phyloP scores from a whole-genome alignment of 2,329 filamentous ascomycete species.

The Xylariales sp. region DNA sequence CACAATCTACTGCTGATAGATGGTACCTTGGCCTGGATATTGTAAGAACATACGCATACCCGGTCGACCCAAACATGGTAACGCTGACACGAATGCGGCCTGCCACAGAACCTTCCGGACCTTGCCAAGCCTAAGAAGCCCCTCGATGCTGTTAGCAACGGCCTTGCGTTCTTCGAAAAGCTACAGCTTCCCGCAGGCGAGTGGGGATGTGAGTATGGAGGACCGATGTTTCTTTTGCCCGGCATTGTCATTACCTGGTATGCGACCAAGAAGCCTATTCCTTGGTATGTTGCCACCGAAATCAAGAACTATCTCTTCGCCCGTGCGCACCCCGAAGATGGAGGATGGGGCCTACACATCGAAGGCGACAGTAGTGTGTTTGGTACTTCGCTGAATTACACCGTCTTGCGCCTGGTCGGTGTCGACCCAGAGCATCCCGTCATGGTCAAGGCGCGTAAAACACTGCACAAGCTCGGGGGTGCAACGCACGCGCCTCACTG shows the following conservation, averaged over 20 bases:
- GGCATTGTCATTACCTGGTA: slow-evolving; percentile 89
- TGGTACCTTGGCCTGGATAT: slow-evolving; percentile 84
- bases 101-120: slow-evolving; percentile 74
- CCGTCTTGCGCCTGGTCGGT: slow-evolving; percentile 81
- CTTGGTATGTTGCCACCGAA: slow-evolving; percentile 81
- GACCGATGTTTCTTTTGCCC: slow-evolving; percentile 94
- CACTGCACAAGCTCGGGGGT: slow-evolving; percentile 86
- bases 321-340: slow-evolving; percentile 84
- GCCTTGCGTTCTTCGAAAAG: slow-evolving; percentile 86
- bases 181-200: slow-evolving; percentile 90
- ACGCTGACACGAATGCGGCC: slow-evolving; percentile 28
- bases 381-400: slow-evolving; percentile 90
- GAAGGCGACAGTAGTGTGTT: slow-evolving; percentile 94
- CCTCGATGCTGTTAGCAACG: slow-evolving; percentile 83
- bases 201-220: slow-evolving; percentile 98
- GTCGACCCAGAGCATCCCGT: slow-evolving; percentile 84
- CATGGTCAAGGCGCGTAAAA: slow-evolving; percentile 85
- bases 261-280: slow-evolving; percentile 87
- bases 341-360: slow-evolving; percentile 97
- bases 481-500: slow-evolving; percentile 88
- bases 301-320: slow-evolving; percentile 94
- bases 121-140: slow-evolving; percentile 78
- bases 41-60: slow-evolving; percentile 60
- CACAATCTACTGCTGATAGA: slow-evolving; percentile 89
- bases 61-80: not conserved